Evolutionary conservation across 441 rosid genomes (phyloP).

Genomic region (Lepidium campestre): DNA sequence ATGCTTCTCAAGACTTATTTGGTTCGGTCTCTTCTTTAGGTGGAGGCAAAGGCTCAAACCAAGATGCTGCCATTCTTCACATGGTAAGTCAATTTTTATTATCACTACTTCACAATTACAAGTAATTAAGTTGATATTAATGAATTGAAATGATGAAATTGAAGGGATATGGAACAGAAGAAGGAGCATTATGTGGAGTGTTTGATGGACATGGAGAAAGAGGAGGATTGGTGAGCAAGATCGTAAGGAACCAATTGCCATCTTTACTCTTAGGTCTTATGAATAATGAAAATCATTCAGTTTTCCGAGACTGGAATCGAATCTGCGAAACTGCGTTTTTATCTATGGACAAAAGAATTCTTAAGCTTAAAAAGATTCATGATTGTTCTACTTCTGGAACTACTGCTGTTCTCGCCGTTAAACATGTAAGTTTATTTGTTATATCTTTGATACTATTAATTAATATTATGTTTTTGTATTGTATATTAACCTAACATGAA

Average conservation of each 20-base stretch:
- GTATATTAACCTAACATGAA: too few relatives aligned
- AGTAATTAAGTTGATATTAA: not conserved
- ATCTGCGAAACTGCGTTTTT: slow-evolving; percentile 64
- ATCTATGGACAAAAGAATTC: slow-evolving; percentile 64
- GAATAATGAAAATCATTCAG: slow-evolving; percentile 25
- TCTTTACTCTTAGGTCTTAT: slow-evolving; percentile 55
- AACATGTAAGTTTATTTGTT: slow-evolving; percentile 59
- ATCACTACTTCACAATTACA: too few relatives aligned
- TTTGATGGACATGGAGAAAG: slow-evolving; percentile 89
- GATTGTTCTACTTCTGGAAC: slow-evolving; percentile 75
- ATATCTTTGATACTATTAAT: too few relatives aligned
- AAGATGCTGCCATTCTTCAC: slow-evolving; percentile 70
- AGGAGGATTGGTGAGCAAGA: slow-evolving; percentile 69
- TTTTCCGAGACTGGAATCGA: slow-evolving; percentile 20
- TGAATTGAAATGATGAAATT: not conserved
- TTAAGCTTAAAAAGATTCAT: slow-evolving; percentile 47
- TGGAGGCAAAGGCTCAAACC: slow-evolving; percentile 76
- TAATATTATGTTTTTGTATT: too few relatives aligned
- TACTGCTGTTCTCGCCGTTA: slow-evolving; percentile 71
- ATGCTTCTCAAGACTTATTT: not conserved
- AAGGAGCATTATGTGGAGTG: slow-evolving; percentile 62
- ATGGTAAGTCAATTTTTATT: slow-evolving; percentile 45
- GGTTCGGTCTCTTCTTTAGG: slow-evolving; percentile 55
- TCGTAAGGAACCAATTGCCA: slow-evolving; percentile 58
- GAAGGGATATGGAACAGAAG: slow-evolving; percentile 60